Evolutionary conservation across 129 eudicot genomes (phyloP).

Genomic region (Chrysanthemum makinoi): DNA sequence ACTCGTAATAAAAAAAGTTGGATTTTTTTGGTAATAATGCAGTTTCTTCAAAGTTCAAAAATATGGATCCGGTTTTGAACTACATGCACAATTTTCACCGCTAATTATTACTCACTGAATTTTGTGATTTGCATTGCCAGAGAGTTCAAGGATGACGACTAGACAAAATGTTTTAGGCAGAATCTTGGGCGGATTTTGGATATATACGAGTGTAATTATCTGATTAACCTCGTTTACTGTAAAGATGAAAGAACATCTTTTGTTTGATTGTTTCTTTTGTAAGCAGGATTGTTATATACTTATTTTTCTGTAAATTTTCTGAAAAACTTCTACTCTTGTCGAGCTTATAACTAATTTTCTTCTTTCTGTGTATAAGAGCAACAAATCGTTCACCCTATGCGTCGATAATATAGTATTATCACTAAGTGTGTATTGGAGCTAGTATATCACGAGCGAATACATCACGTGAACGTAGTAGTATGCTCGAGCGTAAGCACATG

Average conservation of each 20-base stretch:
- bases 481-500: not conserved
- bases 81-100: no score
- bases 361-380: conserved; percentile 15
- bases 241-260: conserved; percentile 36
- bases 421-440: not conserved
- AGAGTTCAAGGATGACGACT: conserved; percentile 98
- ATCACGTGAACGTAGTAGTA: not conserved
- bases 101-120: not conserved
- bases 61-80: no score
- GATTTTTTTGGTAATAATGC: no score
- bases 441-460: not conserved
- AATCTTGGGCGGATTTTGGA: conserved; percentile 11
- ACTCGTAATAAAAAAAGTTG: no score
- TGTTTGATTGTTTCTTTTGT: conserved; percentile 13
- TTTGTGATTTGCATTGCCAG: conserved; percentile 45
- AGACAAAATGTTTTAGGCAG: conserved; percentile 21
- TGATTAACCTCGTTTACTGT: conserved; percentile 30
- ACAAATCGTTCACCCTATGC: conserved; percentile 10
- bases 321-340: conserved; percentile 17
- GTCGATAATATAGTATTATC: not conserved
- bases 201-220: conserved; percentile 30
- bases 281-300: no score
- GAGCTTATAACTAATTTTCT: conserved; percentile 24
- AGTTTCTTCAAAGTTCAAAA: no score
- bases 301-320: conserved; percentile 19